Conservation (phyloP, 805 yeast species). For the Candida parachauliodes region DNA sequence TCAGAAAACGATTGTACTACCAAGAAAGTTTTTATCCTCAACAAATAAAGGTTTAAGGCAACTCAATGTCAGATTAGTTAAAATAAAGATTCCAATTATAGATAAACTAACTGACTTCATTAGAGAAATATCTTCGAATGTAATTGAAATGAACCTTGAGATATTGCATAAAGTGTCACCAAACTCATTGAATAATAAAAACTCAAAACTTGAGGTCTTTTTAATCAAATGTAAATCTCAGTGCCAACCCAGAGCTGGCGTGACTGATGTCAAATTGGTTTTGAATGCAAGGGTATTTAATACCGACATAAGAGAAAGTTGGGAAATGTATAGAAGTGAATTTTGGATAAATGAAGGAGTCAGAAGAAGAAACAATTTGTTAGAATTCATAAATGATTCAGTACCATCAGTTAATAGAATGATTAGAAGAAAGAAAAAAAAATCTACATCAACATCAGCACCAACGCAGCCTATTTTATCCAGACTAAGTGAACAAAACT, state of each 20-base stretch:
- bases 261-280: conserved; percentile 72
- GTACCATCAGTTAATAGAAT: conserved; percentile 2
- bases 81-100: conserved; percentile 41
- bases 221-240: conserved; percentile 39
- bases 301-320: conserved; percentile 81
- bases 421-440: conserved; percentile 7
- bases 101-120: conserved; percentile 33
- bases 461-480: conserved; percentile 1
- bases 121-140: conserved; percentile 32
- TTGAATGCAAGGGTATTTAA: conserved; percentile 78
- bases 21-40: conserved; percentile 72
- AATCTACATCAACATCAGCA: conserved; percentile 14
- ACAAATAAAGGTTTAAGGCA: conserved; percentile 88
- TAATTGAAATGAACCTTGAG: conserved; percentile 26
- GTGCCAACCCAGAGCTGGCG: conserved; percentile 63
- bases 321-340: conserved; percentile 92
- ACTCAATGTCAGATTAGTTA: conserved; percentile 72
- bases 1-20: conserved; percentile 74
- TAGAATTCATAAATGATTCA: conserved; percentile 24
- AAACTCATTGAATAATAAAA: conserved; percentile 23
- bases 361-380: conserved; percentile 44
- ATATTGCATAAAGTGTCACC: conserved; percentile 35
- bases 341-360: conserved; percentile 87
- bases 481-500: conserved; percentile 18
- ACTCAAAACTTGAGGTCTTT: conserved; percentile 35